These are phyloP conservation scores for Colletotrichum kahawae DNA, from an alignment of 2,329 filamentous ascomycete species.

Conservation along the genomic window DNA sequence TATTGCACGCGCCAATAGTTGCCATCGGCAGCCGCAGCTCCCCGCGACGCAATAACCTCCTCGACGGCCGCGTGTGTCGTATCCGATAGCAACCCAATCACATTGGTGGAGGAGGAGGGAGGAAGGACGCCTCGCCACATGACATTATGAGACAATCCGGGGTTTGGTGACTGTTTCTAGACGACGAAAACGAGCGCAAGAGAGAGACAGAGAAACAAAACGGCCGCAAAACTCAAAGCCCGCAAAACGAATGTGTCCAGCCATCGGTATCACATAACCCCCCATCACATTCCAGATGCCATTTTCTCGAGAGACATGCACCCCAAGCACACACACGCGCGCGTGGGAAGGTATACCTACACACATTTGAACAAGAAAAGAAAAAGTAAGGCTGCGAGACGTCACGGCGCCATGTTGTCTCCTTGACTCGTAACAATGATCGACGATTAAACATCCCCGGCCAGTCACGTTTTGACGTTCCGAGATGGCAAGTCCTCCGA, in stretches of 20 bases:
- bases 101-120: neutral
- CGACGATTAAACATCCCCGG: neutral
- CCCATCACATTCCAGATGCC: neutral
- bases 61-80: neutral
- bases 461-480: neutral
- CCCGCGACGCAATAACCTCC: neutral
- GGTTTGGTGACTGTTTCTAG: neutral
- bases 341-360: neutral
- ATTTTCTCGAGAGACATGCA: neutral
- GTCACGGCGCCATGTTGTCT: slow-evolving; percentile 13
- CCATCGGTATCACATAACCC: neutral
- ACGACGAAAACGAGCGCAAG: neutral
- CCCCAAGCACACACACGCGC: neutral
- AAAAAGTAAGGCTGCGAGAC: neutral
- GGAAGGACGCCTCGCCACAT: neutral
- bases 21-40: neutral
- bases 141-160: slow-evolving; percentile 1
- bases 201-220: neutral
- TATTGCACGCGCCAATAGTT: slow-evolving; percentile 3
- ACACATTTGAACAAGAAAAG: neutral
- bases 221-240: neutral
- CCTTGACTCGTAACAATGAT: slow-evolving; percentile 4
- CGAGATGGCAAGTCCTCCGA: neutral
- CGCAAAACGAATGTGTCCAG: neutral
- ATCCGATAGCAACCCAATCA: neutral